phyloP scores from a whole-genome alignment of 2,329 filamentous ascomycete species.

The Zasmidium citrigriseum region DNA sequence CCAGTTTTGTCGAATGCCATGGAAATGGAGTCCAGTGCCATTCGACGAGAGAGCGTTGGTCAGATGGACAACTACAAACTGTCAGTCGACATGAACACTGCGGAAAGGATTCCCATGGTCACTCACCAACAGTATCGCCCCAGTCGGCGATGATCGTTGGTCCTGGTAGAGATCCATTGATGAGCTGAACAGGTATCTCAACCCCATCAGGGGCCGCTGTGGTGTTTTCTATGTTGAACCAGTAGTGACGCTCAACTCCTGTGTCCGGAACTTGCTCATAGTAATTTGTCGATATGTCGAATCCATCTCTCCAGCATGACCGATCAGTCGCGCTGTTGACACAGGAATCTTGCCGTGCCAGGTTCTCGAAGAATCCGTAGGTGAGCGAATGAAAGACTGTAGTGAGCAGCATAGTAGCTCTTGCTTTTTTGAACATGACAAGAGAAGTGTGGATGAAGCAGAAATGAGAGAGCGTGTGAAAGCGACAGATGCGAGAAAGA shows the following conservation, averaged over 20 bases:
- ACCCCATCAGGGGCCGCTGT: constrained; percentile 50
- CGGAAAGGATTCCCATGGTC: neutral
- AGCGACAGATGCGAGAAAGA: no score
- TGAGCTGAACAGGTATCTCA: constrained; percentile 39
- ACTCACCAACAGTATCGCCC: constrained; percentile 10
- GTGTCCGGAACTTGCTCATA: constrained; percentile 38
- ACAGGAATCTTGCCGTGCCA: no score
- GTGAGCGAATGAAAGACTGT: no score
- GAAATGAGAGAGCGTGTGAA: no score
- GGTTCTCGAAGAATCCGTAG: no score
- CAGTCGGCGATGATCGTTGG: constrained; percentile 46
- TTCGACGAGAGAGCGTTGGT: constrained; percentile 42
- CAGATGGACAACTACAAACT: constrained; percentile 23
- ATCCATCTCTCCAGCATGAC: constrained; percentile 24
- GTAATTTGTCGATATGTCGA: constrained; percentile 35
- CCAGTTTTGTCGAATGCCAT: constrained; percentile 51
- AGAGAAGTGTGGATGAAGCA: no score
- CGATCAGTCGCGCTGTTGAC: constrained; percentile 4
- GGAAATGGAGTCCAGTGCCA: constrained; percentile 53
- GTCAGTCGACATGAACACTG: neutral
- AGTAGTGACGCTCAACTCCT: constrained; percentile 42
- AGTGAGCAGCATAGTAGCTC: no score
- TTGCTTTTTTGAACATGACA: no score
- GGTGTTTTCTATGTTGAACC: constrained; percentile 43
- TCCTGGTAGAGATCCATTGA: constrained; percentile 50